phyloP scores from a whole-genome alignment of 257 asterid species.

The Catharanthus roseus region DNA sequence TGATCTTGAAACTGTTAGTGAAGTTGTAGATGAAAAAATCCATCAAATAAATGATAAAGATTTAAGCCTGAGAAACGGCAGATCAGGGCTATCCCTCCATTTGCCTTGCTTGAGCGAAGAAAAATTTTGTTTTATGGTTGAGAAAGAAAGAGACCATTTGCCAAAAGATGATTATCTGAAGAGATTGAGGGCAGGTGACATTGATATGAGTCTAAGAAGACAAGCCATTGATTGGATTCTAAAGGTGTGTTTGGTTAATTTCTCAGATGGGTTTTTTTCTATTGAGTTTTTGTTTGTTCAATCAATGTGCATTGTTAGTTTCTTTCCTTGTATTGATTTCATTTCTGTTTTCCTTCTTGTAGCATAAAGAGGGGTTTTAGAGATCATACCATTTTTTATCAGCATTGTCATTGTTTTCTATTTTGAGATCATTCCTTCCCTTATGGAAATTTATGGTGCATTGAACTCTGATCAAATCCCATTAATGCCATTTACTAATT shows the following conservation, averaged over 20 bases:
- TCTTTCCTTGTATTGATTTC: not conserved
- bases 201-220: slow-evolving; percentile 55
- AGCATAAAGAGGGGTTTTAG: not conserved
- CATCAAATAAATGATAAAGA: slow-evolving; percentile 24
- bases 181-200: slow-evolving; percentile 67
- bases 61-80: slow-evolving; percentile 27
- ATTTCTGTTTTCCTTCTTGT: not conserved
- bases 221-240: slow-evolving; percentile 76
- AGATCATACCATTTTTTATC: slow-evolving; percentile 10
- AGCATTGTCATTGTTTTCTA: slow-evolving; percentile 6
- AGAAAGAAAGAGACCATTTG: slow-evolving; percentile 43
- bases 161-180: slow-evolving; percentile 58
- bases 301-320: not conserved
- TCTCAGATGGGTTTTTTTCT: slow-evolving; percentile 1
- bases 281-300: slow-evolving; percentile 11
- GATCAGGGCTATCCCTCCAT: slow-evolving; percentile 39
- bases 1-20: slow-evolving; percentile 30
- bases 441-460: slow-evolving; percentile 4
- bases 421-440: not conserved
- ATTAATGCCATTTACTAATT: not conserved
- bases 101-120: slow-evolving; percentile 44
- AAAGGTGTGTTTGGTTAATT: slow-evolving; percentile 43
- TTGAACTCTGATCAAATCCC: not conserved
- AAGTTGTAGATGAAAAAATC: slow-evolving; percentile 23
- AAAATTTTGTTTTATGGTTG: slow-evolving; percentile 46